Conservation (phyloP, 2,329 filamentous ascomycete genomes). For the Sporothrix luriei region DNA sequence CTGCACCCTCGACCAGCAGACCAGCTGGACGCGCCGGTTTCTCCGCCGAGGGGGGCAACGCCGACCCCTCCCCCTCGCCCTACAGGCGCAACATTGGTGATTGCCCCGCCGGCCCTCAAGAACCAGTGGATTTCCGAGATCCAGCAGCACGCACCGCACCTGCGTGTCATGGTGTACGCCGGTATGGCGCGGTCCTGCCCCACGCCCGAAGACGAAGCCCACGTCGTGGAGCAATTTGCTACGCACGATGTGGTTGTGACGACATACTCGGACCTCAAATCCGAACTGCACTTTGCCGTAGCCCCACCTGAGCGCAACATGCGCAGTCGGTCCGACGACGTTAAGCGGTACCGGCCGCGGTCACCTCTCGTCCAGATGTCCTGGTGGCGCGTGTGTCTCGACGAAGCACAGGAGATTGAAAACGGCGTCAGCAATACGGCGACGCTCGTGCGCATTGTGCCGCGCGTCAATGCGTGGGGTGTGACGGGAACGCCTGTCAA, state of each 20-base stretch:
- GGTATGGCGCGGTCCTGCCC: slow-evolving; percentile 49
- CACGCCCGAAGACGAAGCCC: slow-evolving; percentile 44
- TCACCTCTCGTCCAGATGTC: slow-evolving; percentile 79
- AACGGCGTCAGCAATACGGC: slow-evolving; percentile 84
- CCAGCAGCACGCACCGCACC: slow-evolving; percentile 57
- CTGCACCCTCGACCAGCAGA: slow-evolving; percentile 56
- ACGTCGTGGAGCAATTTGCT: slow-evolving; percentile 51
- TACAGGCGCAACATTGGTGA: slow-evolving; percentile 62
- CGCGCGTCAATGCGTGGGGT: slow-evolving; percentile 85
- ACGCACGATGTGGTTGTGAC: slow-evolving; percentile 63
- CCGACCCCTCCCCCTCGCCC: slow-evolving; percentile 52
- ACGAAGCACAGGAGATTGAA: slow-evolving; percentile 91
- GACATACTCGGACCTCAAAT: slow-evolving; percentile 70
- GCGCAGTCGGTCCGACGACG: slow-evolving; percentile 51
- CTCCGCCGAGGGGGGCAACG: slow-evolving; percentile 48
- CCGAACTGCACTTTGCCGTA: slow-evolving; percentile 76
- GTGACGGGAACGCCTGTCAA: slow-evolving; percentile 89
- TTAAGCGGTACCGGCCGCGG: slow-evolving; percentile 65
- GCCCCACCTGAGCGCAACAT: slow-evolving; percentile 69
- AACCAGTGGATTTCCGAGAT: slow-evolving; percentile 66
- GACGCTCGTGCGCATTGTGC: slow-evolving; percentile 74
- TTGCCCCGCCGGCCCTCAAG: slow-evolving; percentile 59
- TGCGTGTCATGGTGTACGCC: slow-evolving; percentile 60
- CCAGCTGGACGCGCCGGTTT: neutral
- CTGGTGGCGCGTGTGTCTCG: slow-evolving; percentile 83